Percentiles rank a stretch among this genome's conserved stretches.
These are phyloP conservation scores for Rhodotorula sp. DNA, from an alignment of 1,284 basidiomycete species.

Conservation along the genomic window DNA sequence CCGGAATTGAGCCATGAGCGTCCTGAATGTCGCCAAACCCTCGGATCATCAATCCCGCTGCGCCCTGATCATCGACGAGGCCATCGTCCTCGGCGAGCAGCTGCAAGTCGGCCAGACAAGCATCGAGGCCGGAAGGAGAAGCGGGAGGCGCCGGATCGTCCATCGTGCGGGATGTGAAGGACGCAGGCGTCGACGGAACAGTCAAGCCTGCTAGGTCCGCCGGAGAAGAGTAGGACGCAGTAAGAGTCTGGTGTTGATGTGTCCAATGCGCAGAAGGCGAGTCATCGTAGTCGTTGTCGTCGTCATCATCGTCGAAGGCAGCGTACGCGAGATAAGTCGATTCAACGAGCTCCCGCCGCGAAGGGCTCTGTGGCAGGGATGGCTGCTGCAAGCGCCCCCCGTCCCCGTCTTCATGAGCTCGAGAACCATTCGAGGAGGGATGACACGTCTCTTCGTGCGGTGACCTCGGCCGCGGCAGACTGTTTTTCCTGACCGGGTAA, in stretches of 20 bases:
- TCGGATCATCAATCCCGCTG: slow-evolving; percentile 9
- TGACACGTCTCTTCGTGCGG: background rate
- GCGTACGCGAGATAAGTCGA: background rate
- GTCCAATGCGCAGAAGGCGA: background rate
- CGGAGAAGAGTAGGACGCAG: slow-evolving; percentile 23
- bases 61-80: too few species aligned
- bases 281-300: background rate
- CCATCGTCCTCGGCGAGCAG: slow-evolving; percentile 22
- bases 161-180: too few species aligned
- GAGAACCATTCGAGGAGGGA: background rate
- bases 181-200: too few species aligned
- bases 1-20: background rate
- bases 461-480: background rate
- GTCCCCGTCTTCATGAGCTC: too few species aligned
- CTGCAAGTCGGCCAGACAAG: slow-evolving; percentile 36
- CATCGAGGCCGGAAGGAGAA: slow-evolving; percentile 18
- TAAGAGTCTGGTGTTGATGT: background rate
- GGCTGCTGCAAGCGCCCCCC: background rate
- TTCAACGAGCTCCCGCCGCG: background rate
- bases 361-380: background rate
- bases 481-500: background rate
- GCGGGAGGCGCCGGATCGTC: too few species aligned
- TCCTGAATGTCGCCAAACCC: background rate
- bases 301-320: background rate
- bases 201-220: slow-evolving; percentile 3